A percentile compares a stretch with the other conserved stretches of the same genome.
These are phyloP conservation scores for Mycocalia duriaeana DNA, from an alignment of 1,284 basidiomycete genomes.

Conservation along the genomic window DNA sequence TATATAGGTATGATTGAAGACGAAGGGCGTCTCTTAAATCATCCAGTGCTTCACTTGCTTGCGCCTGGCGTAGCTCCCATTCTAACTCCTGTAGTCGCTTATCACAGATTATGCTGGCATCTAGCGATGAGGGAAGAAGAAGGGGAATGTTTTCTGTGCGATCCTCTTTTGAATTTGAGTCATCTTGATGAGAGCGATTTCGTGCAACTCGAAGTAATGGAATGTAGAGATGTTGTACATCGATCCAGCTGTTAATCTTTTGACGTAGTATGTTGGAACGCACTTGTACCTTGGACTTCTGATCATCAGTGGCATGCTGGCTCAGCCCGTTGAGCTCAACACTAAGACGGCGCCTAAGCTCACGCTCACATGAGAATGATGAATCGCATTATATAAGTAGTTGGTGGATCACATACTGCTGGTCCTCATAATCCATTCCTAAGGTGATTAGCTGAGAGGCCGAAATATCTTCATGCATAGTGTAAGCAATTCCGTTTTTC, in stretches of 20 bases:
- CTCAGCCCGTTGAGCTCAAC: slow-evolving; percentile 12
- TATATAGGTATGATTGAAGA: too few species aligned
- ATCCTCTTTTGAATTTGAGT: too few species aligned
- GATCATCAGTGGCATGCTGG: slow-evolving; percentile 15
- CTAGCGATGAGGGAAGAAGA: too few species aligned
- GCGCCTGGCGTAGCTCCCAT: too few species aligned
- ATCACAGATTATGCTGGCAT: too few species aligned
- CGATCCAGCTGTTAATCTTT: slow-evolving; percentile 19
- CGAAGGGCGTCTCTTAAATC: too few species aligned
- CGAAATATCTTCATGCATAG: slow-evolving; percentile 16
- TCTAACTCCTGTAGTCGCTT: too few species aligned
- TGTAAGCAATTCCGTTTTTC: background rate
- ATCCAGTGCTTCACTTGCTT: too few species aligned
- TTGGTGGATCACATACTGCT: slow-evolving; percentile 15
- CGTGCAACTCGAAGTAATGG: too few species aligned
- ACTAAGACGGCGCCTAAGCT: slow-evolving; percentile 7
- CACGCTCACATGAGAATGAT: background rate
- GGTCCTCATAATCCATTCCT: slow-evolving; percentile 20
- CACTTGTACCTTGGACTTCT: slow-evolving; percentile 17
- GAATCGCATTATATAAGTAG: background rate
- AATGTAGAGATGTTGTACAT: slow-evolving; percentile 15
- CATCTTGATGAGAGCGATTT: too few species aligned
- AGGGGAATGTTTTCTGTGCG: too few species aligned
- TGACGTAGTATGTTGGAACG: slow-evolving; percentile 12
- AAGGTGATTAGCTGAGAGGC: slow-evolving; percentile 18